Percentiles rank a stretch among this genome's conserved stretches.
These are phyloP conservation scores for Chlamydomonas urium DNA, from an alignment of 139 green algal species.

Conservation along the genomic window DNA sequence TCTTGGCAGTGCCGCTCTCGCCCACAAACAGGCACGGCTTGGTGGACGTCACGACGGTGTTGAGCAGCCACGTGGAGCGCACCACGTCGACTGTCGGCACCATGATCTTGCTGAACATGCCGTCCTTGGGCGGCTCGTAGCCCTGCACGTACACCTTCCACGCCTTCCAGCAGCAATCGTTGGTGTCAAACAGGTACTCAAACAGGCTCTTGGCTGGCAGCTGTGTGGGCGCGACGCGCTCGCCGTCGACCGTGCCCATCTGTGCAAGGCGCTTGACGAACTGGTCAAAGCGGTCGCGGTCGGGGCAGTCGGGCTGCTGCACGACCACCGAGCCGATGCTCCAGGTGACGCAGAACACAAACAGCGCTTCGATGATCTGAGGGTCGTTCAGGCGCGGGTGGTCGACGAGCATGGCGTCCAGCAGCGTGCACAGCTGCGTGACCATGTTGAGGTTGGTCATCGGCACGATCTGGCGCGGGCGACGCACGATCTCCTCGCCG, in stretches of 20 bases:
- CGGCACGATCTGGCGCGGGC: slow-evolving; percentile 59
- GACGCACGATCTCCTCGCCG: slow-evolving; percentile 65
- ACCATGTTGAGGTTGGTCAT: slow-evolving; percentile 81
- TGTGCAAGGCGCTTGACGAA: slow-evolving; percentile 67
- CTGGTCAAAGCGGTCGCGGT: slow-evolving; percentile 69
- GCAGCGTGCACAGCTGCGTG: slow-evolving; percentile 67
- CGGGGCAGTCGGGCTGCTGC: slow-evolving; percentile 18
- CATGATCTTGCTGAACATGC: slow-evolving; percentile 77
- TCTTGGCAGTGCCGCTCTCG: slow-evolving; percentile 76
- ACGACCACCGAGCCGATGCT: slow-evolving; percentile 58
- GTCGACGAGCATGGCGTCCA: slow-evolving; percentile 57
- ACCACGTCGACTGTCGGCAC: slow-evolving; percentile 82
- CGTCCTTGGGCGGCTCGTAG: slow-evolving; percentile 55
- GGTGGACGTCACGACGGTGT: slow-evolving; percentile 37
- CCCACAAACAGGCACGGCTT: slow-evolving; percentile 74
- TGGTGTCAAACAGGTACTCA: slow-evolving; percentile 78
- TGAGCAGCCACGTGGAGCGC: slow-evolving; percentile 61
- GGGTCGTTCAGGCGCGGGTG: slow-evolving; percentile 51
- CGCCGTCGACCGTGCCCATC: slow-evolving; percentile 57
- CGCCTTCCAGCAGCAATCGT: slow-evolving; percentile 56
- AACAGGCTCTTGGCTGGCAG: slow-evolving; percentile 70
- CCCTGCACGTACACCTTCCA: slow-evolving; percentile 63
- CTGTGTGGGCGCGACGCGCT: slow-evolving; percentile 54
- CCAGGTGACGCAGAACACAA: slow-evolving; percentile 76
- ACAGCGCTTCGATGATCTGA: slow-evolving; percentile 64